Base-by-base conservation (phyloP, 257 asterid species). In the Dorcoceras hygrometricum region DNA sequence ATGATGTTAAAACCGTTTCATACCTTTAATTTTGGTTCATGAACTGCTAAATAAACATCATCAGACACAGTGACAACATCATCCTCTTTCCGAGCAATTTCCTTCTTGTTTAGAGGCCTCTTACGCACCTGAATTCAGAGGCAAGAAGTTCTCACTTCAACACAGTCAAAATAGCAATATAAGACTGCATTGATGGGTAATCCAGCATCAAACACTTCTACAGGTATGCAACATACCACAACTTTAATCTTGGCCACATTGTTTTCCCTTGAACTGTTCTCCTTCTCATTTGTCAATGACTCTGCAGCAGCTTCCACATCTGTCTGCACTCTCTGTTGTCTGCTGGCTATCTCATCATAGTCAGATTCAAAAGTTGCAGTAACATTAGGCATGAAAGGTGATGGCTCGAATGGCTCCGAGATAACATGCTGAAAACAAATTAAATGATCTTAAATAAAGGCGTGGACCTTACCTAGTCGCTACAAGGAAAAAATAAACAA, bases 31-130 rank as follows among this genome's bases (percentile, higher is more conserved):
- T 88, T 94, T 67, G 97, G 97, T 71, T 94, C 97, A 72, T 90
- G 90, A 46, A 90, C 97, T 23, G 89, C 70, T 74, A 90, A 81
- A 84, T 78, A 83, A 55, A 90, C 73, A 80, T 83, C 90, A 76
- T 90, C 95, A 61, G 77, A 74, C 53, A 88, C 96, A 31, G 89
- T 80, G 62, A 94, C 96, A 70, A 90, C 81, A 59, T 94, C 99
- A 29, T 94, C 97, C 79, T 94, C 97, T 63, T 94, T 94, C 71
- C 95, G 89, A 65, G 90, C 66, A 64, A 78, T 63, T 78, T 90
- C 97, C 85, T 94, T 94, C 88, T 90, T 94, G 84, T 94, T 94
- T 69, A 94, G 64, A 32, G 99, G 99, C 76, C 99, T 86, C 84
- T 90, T 94, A 58, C 99, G 96, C 71, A 94, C 99, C 99, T 90